Evolutionary conservation across 495 filamentous ascomycete genomes (phyloP), one percentile per base, ranked within the genome.

Genomic region (Aspergillus indologenus): DNA sequence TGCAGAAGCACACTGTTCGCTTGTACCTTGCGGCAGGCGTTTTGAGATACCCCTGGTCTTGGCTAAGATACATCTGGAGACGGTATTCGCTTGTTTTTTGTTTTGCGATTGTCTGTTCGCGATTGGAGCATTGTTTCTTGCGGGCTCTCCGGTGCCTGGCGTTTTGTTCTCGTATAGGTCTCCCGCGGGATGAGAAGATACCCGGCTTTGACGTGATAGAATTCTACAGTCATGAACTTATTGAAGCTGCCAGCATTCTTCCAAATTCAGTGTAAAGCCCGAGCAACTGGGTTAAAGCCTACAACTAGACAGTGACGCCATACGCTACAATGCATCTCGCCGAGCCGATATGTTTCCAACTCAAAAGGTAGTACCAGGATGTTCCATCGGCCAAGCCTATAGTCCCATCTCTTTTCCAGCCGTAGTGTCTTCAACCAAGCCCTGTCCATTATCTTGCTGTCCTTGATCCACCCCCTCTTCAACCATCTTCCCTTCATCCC

Each of bases 31-130:
- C 29, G 48, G 48, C 24, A 51, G 48, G 48, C 48, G 48, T 51
- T 51, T 18, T 51, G 48, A n/a, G 48, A 51, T 51, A 51, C 48
- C 48, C 48, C 18, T 24, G 48, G 48, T 29, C 24, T 31, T 31
- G 48, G 23, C 48, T 18, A 29, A 29, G 34, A 40, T 9, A 51
- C n/a, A 51, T 31, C n/a, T 26, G 48, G 48, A 51, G 48, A 51
- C 15, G 48, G 23, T 29, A 51, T 24, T 51, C 29, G 48, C 3
- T 31, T 51, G 34, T 9, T 40, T 40, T 40, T 40, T 40, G 34
- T 40, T 40, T 40, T 40, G 34, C 34, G 12, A 6, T 8, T 14
- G 34, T 40, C 26, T 7, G 34, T 15, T 40, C 12, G 2, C 12
- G 34, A 40, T 40, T 40, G 34, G 34, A 40, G 34, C 12, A 7